These are phyloP conservation scores for Avicennia marina DNA, from an alignment of 257 asterid genomes.

Conservation along the genomic window DNA sequence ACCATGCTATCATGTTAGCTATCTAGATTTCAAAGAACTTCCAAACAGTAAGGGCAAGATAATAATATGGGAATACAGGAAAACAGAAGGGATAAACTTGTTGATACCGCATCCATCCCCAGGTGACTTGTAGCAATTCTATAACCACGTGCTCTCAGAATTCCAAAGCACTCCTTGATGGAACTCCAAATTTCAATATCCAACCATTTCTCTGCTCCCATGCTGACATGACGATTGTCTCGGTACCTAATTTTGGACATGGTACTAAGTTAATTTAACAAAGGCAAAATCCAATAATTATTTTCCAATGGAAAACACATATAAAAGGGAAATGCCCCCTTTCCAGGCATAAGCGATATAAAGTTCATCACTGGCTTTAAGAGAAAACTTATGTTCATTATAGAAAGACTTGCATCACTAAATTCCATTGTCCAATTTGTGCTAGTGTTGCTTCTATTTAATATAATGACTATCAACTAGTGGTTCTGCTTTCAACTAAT, in stretches of 20 bases:
- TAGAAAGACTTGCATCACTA: not conserved
- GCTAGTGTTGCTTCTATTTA: no score
- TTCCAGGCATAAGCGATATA: not conserved
- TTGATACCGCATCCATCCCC: slow-evolving; percentile 61
- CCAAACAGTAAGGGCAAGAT: not conserved
- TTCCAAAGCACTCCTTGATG: slow-evolving; percentile 59
- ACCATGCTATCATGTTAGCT: not conserved
- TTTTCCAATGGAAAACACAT: not conserved
- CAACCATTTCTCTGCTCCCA: slow-evolving; percentile 99
- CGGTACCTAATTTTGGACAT: slow-evolving; percentile 47
- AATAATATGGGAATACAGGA: not conserved
- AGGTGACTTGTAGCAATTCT: slow-evolving; percentile 83
- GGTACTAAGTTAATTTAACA: not conserved
- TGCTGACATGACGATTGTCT: slow-evolving; percentile 95
- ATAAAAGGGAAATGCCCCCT: not conserved
- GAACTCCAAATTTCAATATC: slow-evolving; percentile 94
- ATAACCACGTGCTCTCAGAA: slow-evolving; percentile 87
- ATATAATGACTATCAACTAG: not conserved
- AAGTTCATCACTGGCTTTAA: not conserved
- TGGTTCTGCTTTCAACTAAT: not conserved
- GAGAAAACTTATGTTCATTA: not conserved
- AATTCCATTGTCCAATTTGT: not conserved
- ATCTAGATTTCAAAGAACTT: not conserved
- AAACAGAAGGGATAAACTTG: not conserved
- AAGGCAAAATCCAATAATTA: not conserved